These are phyloP conservation scores for Talaromyces amestolkiae DNA, from an alignment of 2,329 filamentous ascomycete species.

Conservation along the genomic window DNA sequence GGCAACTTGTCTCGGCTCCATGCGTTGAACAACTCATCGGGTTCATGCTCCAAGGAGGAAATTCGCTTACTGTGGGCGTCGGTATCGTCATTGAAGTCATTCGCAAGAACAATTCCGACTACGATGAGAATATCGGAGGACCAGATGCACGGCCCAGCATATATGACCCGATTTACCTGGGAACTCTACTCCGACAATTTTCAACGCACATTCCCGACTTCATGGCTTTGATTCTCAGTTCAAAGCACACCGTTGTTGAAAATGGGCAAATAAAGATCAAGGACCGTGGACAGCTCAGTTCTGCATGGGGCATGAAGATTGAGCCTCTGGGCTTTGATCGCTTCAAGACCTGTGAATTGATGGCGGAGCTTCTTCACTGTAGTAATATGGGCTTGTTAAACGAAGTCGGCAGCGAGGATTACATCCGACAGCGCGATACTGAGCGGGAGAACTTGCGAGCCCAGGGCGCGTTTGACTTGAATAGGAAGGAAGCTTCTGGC, in stretches of 20 bases:
- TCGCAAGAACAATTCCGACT: constrained; percentile 98
- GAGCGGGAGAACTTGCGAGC: constrained; percentile 76
- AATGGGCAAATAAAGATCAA: constrained; percentile 59
- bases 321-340: constrained; percentile 94
- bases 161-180: constrained; percentile 92
- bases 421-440: constrained; percentile 74
- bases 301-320: constrained; percentile 86
- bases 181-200: constrained; percentile 83
- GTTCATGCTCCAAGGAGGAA: constrained; percentile 91
- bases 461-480: constrained; percentile 66
- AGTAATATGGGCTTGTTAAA: constrained; percentile 98
- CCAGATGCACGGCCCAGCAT: constrained; percentile 75
- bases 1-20: constrained; percentile 82
- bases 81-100: constrained; percentile 98
- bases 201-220: constrained; percentile 90
- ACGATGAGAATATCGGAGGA: constrained; percentile 86
- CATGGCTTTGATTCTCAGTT: constrained; percentile 82
- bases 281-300: constrained; percentile 71
- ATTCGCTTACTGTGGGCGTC: constrained; percentile 91
- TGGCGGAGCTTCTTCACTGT: constrained; percentile 95
- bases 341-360: constrained; percentile 98
- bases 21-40: constrained; percentile 82
- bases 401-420: constrained; percentile 81
- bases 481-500: constrained; percentile 49
- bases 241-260: constrained; percentile 58